These are phyloP conservation scores for Lentinula detonsa DNA, from an alignment of 768 basidiomycete genomes.

Conservation along the genomic window DNA sequence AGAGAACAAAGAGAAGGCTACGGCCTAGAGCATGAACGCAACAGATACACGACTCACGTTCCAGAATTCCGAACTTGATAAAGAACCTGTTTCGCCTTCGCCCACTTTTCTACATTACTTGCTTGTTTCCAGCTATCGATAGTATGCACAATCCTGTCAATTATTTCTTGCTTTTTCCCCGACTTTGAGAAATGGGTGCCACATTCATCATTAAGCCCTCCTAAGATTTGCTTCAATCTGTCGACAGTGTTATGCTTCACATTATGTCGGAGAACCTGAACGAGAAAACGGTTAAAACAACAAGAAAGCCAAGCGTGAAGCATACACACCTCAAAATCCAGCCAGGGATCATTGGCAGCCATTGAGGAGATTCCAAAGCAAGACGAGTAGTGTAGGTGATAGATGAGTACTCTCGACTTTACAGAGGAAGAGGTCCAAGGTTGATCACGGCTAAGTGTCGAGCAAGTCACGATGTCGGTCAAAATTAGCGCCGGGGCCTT, in stretches of 20 bases:
- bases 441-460: background rate
- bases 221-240: constrained; percentile 75
- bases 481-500: background rate
- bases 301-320: constrained; percentile 1
- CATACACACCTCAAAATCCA: constrained; percentile 64
- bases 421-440: background rate
- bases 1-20: background rate
- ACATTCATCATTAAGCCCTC: constrained; percentile 76
- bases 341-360: constrained; percentile 59
- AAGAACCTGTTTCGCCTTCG: constrained; percentile 61
- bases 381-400: background rate
- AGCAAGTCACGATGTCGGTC: background rate
- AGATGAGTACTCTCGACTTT: background rate
- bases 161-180: constrained; percentile 85
- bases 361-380: constrained; percentile 29
- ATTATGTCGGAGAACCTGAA: constrained; percentile 60
- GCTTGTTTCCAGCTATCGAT: constrained; percentile 56
- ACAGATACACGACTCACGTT: constrained; percentile 43
- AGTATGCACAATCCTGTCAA: constrained; percentile 60
- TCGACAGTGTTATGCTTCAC: constrained; percentile 81
- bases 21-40: background rate
- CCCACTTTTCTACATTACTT: constrained; percentile 60
- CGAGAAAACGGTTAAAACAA: constrained; percentile 10
- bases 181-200: constrained; percentile 60
- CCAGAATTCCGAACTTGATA: constrained; percentile 60